Evolutionary conservation across 768 basidiomycete genomes (phyloP), one percentile per base, ranked within the genome.

Genomic region (Boletus speciosus): DNA sequence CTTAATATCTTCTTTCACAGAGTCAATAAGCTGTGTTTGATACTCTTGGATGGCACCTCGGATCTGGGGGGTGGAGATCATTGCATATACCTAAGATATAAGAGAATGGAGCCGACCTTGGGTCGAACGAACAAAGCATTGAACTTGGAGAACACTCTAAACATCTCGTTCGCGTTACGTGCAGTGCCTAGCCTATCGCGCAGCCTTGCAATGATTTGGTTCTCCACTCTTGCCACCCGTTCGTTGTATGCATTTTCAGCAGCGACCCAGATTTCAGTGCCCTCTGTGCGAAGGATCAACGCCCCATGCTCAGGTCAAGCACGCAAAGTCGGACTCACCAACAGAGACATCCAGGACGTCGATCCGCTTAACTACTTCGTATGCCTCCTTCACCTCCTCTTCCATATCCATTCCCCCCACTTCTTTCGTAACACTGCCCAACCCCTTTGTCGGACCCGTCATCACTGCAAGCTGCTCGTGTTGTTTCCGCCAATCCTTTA

Each of bases 31-130:
- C 58, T 97, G 94, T 0, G 94, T 98, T 71, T 98, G 97, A 64
- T 98, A 98, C 70, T 98, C 97, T 80, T 97, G 93, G 54, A 99
- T 98, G 41, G 97, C 97, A 60, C 97, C 96, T 54, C 93, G 88
- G 71, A 96, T 96, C 91, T 93, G 35, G 7, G 1, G 42, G 55
- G 38, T 36, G 4, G 27, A 27, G 34, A 42, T 21, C 55, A 9
- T 39, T 40, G 15, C 27, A 35, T 29, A 14, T 12, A 5, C 39
- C 4, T n/a, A 31, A 21, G 23, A 8, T 11, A 49, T 5, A n/a
- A 41, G 21, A 6, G 25, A 58, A 35, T 1, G 19, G 6, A 6
- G 6, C 76, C 34, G 41, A 93, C 93, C 84, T 98, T 97, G 9
- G 93, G 95, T 55, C 96, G 78, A 35, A 98, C 95, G 66, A 98